phyloP scores from a whole-genome alignment of 495 filamentous ascomycete genomes.

The Hyaloscypha variabilis region DNA sequence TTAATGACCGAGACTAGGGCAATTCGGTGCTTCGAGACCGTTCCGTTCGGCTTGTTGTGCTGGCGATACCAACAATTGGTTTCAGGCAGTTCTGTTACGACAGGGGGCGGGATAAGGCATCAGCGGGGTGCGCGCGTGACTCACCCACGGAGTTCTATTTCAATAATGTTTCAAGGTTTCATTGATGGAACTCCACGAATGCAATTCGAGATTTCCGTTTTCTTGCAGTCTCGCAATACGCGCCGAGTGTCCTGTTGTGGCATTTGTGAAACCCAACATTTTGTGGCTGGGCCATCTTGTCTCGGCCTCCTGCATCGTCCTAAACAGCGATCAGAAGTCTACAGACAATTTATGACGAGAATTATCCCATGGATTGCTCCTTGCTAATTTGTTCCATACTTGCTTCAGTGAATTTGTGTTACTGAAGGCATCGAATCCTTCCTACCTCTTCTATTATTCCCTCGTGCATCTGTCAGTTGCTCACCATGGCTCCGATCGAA shows the following conservation, averaged over 20 bases:
- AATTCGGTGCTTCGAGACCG: too few relatives aligned
- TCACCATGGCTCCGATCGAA: conserved; percentile 40
- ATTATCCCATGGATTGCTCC: not conserved
- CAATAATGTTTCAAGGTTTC: not conserved
- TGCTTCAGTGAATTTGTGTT: not conserved
- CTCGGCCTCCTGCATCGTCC: not conserved
- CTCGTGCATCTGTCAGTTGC: conserved; percentile 2
- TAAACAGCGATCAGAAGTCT: not conserved
- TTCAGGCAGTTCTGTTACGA: too few relatives aligned
- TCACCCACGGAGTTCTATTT: not conserved
- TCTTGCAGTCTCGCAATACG: not conserved
- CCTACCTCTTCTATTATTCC: not conserved
- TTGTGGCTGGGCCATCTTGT: not conserved
- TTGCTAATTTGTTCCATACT: not conserved
- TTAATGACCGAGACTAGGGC: too few relatives aligned
- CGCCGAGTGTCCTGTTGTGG: not conserved
- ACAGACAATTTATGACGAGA: not conserved
- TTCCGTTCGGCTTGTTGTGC: too few relatives aligned
- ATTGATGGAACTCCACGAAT: not conserved
- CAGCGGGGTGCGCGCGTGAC: not conserved
- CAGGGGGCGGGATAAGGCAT: too few relatives aligned
- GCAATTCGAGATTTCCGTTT: not conserved
- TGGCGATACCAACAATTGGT: too few relatives aligned
- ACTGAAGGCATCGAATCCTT: not conserved
- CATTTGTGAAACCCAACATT: not conserved